phyloP scores from a whole-genome alignment of 208 protist genomes.

The Porcisia deanei region DNA sequence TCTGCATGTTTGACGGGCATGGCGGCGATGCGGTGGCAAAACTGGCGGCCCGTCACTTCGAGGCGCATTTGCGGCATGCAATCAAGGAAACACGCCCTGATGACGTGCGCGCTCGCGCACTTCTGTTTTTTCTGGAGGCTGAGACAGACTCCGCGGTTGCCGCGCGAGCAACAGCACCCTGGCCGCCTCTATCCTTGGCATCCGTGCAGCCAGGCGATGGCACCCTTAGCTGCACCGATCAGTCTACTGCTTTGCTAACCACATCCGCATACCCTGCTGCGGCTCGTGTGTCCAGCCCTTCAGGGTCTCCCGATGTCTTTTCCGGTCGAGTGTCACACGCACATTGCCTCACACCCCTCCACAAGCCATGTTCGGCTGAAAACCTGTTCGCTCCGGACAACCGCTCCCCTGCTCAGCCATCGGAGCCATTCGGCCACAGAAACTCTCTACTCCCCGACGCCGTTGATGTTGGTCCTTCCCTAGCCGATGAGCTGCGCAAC shows the following conservation, averaged over 20 bases:
- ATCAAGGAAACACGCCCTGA: constrained; percentile 35
- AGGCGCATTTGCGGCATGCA: constrained; percentile 56
- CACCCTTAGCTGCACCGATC: constrained; percentile 3
- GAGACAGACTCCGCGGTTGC: constrained; percentile 31
- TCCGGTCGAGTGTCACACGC: not conserved
- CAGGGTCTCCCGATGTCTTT: not conserved
- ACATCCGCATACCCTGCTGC: not conserved
- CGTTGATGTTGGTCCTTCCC: not conserved
- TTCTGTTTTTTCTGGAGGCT: constrained; percentile 55
- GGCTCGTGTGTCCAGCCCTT: not conserved
- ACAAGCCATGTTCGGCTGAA: not conserved
- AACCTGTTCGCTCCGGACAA: constrained; percentile 2
- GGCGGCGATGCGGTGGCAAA: constrained; percentile 80
- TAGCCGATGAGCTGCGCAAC: constrained; percentile 9
- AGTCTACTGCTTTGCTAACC: not conserved
- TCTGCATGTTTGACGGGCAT: constrained; percentile 87
- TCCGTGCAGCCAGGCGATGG: constrained; percentile 12
- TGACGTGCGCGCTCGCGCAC: constrained; percentile 44
- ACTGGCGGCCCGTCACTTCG: constrained; percentile 62
- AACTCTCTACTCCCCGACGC: constrained; percentile 1
- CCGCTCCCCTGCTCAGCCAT: not conserved
- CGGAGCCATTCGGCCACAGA: constrained; percentile 3
- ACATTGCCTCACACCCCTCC: not conserved
- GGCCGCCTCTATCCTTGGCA: constrained; percentile 11
- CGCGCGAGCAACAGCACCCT: constrained; percentile 3